Evolutionary conservation across 108 stramenopile genomes (phyloP).

Genomic region (Cylindrotheca fusiformis): DNA sequence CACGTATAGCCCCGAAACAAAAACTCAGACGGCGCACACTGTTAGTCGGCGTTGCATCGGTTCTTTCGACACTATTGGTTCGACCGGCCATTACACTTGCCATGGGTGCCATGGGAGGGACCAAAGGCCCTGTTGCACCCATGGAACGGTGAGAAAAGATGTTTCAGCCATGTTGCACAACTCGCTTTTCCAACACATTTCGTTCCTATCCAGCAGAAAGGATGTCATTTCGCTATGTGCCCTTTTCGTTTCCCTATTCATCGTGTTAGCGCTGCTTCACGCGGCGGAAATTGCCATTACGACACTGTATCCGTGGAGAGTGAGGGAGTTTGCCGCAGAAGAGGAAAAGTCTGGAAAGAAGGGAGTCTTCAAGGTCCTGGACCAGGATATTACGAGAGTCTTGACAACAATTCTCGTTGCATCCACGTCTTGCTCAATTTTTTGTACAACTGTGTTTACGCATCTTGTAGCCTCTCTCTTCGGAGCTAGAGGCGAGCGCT

Average conservation of each 20-base stretch:
- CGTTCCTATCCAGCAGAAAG: conserved; percentile 19
- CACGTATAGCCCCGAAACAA: background rate
- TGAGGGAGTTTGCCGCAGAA: conserved; percentile 94
- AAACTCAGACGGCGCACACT: background rate
- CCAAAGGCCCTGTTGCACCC: conserved; percentile 25
- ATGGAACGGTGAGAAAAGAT: conserved; percentile 16
- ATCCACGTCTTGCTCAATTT: conserved; percentile 85
- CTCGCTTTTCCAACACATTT: background rate
- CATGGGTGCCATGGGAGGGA: conserved; percentile 37
- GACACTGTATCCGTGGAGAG: conserved; percentile 96
- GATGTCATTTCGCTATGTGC: conserved; percentile 30
- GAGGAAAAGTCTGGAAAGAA: conserved; percentile 75
- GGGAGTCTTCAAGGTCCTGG: conserved; percentile 85
- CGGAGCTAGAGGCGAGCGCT: conserved; percentile 80
- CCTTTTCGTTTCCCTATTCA: conserved; percentile 59
- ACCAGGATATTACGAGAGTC: conserved; percentile 93
- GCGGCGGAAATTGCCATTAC: conserved; percentile 97
- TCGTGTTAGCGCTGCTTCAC: conserved; percentile 73
- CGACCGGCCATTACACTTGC: conserved; percentile 21
- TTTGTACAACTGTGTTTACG: conserved; percentile 85
- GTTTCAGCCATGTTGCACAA: too few species aligned
- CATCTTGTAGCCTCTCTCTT: conserved; percentile 80
- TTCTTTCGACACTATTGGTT: conserved; percentile 4
- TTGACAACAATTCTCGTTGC: conserved; percentile 93
- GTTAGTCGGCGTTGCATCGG: conserved; percentile 9